Evolutionary conservation across 2,329 filamentous ascomycete genomes (phyloP), one percentile per base, ranked within the genome.

Genomic region (Alternaria atra): DNA sequence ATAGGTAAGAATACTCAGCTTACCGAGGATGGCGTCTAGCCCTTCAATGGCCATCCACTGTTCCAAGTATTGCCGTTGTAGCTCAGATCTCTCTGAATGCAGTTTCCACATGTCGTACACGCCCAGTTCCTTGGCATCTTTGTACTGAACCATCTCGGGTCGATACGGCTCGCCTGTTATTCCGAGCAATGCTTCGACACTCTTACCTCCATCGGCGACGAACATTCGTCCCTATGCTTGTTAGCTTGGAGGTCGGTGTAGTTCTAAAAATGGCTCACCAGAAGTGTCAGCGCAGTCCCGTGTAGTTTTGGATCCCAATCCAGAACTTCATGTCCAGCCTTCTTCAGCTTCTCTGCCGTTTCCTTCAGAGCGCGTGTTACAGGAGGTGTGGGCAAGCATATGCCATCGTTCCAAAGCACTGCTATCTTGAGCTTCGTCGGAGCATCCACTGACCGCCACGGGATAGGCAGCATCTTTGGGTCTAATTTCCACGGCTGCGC

Each of bases 261-360:
- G 17, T 7, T 32, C 12, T 37, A 4, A 27, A 25, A n/a, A 9
- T 25, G 5, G 57, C 77, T 64, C 67, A 82, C 81, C 37, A 86
- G 79, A 6, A 87, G 78, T 42, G 81, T 78, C 73, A 86, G 80
- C 0, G 83, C 83, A 53, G 84, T 78, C 17, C 77, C 71, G 64
- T 89, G 89, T 54, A 84, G 80, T 64, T 83, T 80, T 23, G 85
- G 77, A 66, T 85, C 74, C 83, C 87, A 86, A 4, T 88, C 83
- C 4, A 89, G 77, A 58, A 89, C 72, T 46, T 89, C 83, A 66
- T 87, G 81, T 17, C 84, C 81, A 34, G 84, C 80, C 60, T 77
- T 64, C 68, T 78, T 80, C 58, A 90, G 65, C 72, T 84, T 84
- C 12, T 82, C 81, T 0, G 84, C 84, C 0, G 87, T 82, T 52